Conservation (phyloP, 192 early-diverging fungal species). For the Rhizophagus clarus region DNA sequence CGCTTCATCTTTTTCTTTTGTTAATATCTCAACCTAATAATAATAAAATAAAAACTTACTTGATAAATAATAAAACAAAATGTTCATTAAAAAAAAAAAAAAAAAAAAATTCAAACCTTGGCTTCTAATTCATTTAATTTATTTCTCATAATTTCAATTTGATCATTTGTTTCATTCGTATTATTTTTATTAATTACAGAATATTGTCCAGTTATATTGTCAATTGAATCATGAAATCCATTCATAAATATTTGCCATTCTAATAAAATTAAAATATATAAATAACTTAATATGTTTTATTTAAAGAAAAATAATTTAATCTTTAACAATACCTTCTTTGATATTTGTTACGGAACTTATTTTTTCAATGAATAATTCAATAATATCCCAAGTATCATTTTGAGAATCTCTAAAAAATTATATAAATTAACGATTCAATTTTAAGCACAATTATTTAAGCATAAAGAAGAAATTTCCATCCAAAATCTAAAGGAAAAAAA, state of each 20-base stretch:
- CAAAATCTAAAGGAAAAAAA: background rate
- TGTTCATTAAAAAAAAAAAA: background rate
- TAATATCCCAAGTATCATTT: constrained; percentile 53
- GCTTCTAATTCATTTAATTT: background rate
- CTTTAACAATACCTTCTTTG: constrained; percentile 31
- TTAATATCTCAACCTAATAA: constrained; percentile 10
- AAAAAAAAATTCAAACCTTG: background rate
- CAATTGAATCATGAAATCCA: constrained; percentile 38
- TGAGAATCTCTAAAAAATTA: constrained; percentile 37
- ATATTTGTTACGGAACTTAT: constrained; percentile 38
- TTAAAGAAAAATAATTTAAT: background rate
- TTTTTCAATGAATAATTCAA: constrained; percentile 47
- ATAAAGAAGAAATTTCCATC: no score
- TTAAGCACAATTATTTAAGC: no score
- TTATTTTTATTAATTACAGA: background rate
- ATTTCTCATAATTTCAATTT: background rate
- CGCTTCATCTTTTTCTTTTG: background rate
- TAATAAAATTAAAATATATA: background rate
- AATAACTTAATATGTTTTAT: background rate
- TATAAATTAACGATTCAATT: no score
- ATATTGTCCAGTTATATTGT: constrained; percentile 43
- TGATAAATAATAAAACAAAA: no score
- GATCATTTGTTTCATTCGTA: background rate
- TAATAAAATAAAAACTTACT: background rate
- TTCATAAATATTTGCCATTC: constrained; percentile 42